phyloP scores from a whole-genome alignment of 345 rosid species.

The Cardamine occulta region DNA sequence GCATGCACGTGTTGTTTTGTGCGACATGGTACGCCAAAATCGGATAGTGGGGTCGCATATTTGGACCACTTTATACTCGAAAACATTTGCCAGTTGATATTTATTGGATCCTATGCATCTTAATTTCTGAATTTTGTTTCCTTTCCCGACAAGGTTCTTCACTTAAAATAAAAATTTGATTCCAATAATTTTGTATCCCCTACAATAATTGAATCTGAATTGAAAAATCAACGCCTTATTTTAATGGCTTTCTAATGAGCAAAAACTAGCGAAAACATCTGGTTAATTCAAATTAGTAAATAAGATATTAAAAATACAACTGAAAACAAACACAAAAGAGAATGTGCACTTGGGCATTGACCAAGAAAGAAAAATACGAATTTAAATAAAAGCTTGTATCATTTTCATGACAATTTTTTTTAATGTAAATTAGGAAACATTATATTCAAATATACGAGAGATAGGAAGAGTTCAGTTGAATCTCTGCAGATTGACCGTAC shows the following conservation, averaged over 20 bases:
- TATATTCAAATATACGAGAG: background rate
- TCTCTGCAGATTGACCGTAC: constrained; percentile 38
- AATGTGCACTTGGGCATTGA: too few relatives aligned
- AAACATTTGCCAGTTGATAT: constrained; percentile 13
- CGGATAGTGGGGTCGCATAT: constrained; percentile 39
- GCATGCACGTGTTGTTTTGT: constrained; percentile 27
- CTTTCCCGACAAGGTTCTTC: constrained; percentile 3
- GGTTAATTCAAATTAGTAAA: background rate
- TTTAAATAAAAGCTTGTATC: background rate
- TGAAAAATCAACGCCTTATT: background rate
- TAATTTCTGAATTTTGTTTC: constrained; percentile 10
- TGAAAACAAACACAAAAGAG: too few relatives aligned
- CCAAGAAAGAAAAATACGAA: too few relatives aligned
- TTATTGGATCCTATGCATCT: constrained; percentile 41
- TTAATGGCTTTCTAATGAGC: background rate
- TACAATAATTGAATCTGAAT: constrained; percentile 9
- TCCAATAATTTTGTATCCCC: background rate
- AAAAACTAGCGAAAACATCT: background rate
- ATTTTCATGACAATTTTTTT: background rate
- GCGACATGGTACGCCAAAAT: constrained; percentile 38
- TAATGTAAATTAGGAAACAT: background rate
- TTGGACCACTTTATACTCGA: constrained; percentile 30
- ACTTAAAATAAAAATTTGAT: background rate
- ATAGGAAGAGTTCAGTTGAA: constrained; percentile 9
- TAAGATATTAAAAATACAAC: too few relatives aligned